These are phyloP conservation scores for Vitis hybrid DNA, from an alignment of 177 flowering plant species.

Conservation along the genomic window DNA sequence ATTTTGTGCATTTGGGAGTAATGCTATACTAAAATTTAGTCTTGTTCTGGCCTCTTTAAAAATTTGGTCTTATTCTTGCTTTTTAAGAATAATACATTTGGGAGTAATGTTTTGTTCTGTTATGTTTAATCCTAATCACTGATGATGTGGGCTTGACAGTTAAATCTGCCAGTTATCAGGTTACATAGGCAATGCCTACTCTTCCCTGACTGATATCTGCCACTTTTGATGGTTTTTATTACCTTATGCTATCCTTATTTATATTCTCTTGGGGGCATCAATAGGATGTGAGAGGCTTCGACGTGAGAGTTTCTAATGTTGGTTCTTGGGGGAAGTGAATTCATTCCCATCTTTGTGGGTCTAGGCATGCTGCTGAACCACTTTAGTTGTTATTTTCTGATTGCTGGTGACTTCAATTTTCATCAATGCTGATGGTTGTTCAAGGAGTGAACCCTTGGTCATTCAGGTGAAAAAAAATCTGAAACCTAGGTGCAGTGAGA, in stretches of 20 bases:
- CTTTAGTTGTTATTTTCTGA: not conserved
- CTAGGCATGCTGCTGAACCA: not conserved
- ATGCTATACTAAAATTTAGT: too few relatives aligned
- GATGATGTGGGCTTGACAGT: not conserved
- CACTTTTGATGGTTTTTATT: not conserved
- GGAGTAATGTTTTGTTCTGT: too few relatives aligned
- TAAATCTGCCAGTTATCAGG: not conserved
- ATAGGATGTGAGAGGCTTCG: not conserved
- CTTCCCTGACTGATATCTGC: not conserved
- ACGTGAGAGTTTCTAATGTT: not conserved
- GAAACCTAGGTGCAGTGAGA: too few relatives aligned
- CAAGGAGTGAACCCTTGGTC: too few relatives aligned
- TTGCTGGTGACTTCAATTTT: too few relatives aligned
- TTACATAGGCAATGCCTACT: not conserved
- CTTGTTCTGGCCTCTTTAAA: too few relatives aligned
- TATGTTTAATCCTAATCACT: too few relatives aligned
- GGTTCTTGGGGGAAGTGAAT: not conserved
- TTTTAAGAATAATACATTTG: too few relatives aligned
- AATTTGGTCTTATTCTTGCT: too few relatives aligned
- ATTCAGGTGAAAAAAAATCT: too few relatives aligned
- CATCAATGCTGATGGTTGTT: too few relatives aligned
- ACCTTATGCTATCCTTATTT: not conserved
- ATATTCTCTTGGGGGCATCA: not conserved
- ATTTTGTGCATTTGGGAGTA: too few relatives aligned
- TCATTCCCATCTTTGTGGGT: not conserved